A percentile compares a stretch with the other conserved stretches of the same genome.
Evolutionary conservation across 495 filamentous ascomycete genomes (phyloP).

Genomic region (Neurospora hispaniola): DNA sequence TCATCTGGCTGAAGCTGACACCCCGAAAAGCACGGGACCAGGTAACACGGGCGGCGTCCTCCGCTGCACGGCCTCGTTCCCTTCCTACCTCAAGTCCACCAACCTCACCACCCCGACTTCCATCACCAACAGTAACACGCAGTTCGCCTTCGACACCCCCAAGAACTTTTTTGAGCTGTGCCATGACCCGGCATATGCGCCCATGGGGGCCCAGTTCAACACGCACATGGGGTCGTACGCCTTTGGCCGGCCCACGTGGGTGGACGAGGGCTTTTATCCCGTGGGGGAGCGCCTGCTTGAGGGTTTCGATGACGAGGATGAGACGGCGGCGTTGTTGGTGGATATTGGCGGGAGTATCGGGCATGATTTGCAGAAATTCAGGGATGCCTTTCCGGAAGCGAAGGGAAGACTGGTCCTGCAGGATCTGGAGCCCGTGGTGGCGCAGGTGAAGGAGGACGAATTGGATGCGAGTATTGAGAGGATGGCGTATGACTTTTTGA

Average conservation of each 20-base stretch:
- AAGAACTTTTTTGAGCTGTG: slow-evolving; percentile 25
- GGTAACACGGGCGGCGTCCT: neutral
- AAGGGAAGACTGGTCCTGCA: slow-evolving; percentile 31
- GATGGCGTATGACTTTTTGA: slow-evolving; percentile 36
- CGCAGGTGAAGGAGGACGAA: slow-evolving; percentile 8
- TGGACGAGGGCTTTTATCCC: slow-evolving; percentile 36
- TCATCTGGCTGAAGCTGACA: no score
- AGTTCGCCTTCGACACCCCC: neutral
- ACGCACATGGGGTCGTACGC: slow-evolving; percentile 36
- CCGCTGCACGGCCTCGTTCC: slow-evolving; percentile 11
- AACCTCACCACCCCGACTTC: neutral
- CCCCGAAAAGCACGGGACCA: neutral
- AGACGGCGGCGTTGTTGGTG: slow-evolving; percentile 31
- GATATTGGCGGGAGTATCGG: slow-evolving; percentile 38
- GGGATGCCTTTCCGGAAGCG: slow-evolving; percentile 18
- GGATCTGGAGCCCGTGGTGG: slow-evolving; percentile 34
- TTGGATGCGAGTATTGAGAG: slow-evolving; percentile 7
- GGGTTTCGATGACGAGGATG: slow-evolving; percentile 11
- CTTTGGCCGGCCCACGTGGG: slow-evolving; percentile 36
- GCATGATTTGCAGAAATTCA: slow-evolving; percentile 31
- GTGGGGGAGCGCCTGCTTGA: slow-evolving; percentile 25
- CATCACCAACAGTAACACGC: neutral
- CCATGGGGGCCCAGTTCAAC: slow-evolving; percentile 26
- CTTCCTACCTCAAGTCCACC: neutral
- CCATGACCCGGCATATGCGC: slow-evolving; percentile 2